These are phyloP conservation scores for Hamigera avellanea DNA, from an alignment of 495 filamentous ascomycete genomes.

Conservation along the genomic window DNA sequence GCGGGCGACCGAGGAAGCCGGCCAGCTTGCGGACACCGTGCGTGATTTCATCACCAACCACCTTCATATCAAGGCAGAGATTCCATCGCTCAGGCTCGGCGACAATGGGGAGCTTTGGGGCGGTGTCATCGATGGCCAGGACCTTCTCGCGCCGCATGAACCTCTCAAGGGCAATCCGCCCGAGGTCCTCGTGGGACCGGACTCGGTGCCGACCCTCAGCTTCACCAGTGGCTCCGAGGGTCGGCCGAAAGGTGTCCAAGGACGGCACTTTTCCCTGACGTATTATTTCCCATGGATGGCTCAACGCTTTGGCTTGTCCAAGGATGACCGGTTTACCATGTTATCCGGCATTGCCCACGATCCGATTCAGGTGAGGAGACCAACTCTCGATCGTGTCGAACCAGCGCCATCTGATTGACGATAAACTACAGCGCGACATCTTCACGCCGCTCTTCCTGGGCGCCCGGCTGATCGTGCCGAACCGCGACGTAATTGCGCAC, in stretches of 20 bases:
- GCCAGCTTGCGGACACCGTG: conserved; percentile 56
- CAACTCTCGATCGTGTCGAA: too few species aligned
- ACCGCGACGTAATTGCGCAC: conserved; percentile 76
- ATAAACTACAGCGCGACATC: conserved; percentile 85
- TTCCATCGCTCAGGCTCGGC: conserved; percentile 63
- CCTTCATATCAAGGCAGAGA: conserved; percentile 58
- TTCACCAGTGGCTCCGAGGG: conserved; percentile 88
- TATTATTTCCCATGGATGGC: conserved; percentile 95
- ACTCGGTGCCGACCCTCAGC: conserved; percentile 69
- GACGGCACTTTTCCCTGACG: conserved; percentile 77
- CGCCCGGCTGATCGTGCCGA: conserved; percentile 69
- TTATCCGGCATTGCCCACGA: conserved; percentile 78
- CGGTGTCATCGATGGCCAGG: conserved; percentile 50
- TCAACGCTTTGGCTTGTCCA: conserved; percentile 57
- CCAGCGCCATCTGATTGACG: too few species aligned
- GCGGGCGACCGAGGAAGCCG: conserved; percentile 65
- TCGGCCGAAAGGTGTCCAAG: conserved; percentile 74
- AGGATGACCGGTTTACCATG: conserved; percentile 76
- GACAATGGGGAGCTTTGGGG: conserved; percentile 67
- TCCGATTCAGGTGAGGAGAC: too few species aligned
- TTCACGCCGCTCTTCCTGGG: conserved; percentile 90
- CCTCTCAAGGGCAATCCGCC: conserved; percentile 45
- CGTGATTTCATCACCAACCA: conserved; percentile 64
- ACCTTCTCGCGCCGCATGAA: conserved; percentile 48
- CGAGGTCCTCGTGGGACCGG: conserved; percentile 76